A percentile compares a stretch with the other conserved stretches of the same genome.
Evolutionary conservation across 371 early-diverging fungal genomes (phyloP).

Genomic region (Batrachochytrium dendrobatidis): DNA sequence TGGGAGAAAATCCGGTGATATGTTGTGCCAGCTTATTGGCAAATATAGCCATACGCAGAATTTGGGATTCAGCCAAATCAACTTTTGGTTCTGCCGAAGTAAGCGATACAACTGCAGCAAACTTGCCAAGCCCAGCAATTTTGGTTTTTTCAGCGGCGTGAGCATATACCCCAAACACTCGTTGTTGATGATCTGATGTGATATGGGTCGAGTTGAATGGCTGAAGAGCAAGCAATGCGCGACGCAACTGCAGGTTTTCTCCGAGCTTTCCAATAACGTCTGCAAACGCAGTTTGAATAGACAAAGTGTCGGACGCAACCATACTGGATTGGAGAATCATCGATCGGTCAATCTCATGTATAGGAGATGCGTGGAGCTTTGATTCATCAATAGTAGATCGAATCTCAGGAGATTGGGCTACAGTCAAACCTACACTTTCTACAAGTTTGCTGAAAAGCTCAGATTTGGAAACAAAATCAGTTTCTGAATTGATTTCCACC

Average conservation of each 20-base stretch:
- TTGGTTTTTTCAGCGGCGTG: slow-evolving; percentile 57
- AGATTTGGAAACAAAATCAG: slow-evolving; percentile 88
- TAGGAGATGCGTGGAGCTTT: not conserved
- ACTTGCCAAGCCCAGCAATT: slow-evolving; percentile 45
- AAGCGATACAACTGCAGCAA: slow-evolving; percentile 65
- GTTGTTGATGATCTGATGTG: not conserved
- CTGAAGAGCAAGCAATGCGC: slow-evolving; percentile 47
- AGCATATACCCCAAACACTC: slow-evolving; percentile 50
- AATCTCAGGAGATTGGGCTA: not conserved
- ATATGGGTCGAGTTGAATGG: not conserved
- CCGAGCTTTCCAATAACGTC: slow-evolving; percentile 62
- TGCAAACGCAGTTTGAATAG: not conserved
- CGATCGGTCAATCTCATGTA: not conserved
- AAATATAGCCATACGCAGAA: slow-evolving; percentile 18
- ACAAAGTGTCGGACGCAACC: not conserved
- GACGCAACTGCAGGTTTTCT: slow-evolving; percentile 77
- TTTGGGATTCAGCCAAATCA: slow-evolving; percentile 20
- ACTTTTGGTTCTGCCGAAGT: slow-evolving; percentile 9
- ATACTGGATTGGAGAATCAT: not conserved
- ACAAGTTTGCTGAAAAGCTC: slow-evolving; percentile 74
- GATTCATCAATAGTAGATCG: too few relatives aligned
- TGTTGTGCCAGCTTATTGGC: slow-evolving; percentile 70
- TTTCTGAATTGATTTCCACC: slow-evolving; percentile 78
- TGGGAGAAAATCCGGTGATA: slow-evolving; percentile 67
- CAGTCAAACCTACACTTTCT: slow-evolving; percentile 17